Evolutionary conservation across 2,329 filamentous ascomycete species (phyloP), one percentile per base, ranked within the genome.

Genomic region (Tolypocladium guangdongense): DNA sequence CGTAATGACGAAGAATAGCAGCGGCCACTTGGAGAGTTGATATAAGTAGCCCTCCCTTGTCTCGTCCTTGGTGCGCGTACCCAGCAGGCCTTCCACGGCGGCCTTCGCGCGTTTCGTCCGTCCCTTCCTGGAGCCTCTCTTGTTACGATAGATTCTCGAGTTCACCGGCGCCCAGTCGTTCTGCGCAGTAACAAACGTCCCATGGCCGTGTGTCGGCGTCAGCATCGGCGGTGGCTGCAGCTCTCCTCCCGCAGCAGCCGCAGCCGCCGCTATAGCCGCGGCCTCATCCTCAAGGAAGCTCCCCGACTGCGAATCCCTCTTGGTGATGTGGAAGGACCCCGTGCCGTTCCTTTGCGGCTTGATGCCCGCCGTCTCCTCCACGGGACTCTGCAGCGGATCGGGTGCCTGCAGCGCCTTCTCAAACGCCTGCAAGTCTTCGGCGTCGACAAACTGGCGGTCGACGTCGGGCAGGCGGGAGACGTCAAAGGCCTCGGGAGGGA

Each of bases 111-210:
- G 65, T 54, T 63, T 71, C 61, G 64, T 66, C 22, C 52, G 50
- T 1, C 41, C 41, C 56, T 64, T 69, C 55, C 62, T 57, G 72
- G 57, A 71, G 63, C 61, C 67, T 64, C 68, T 65, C 63, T 69
- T 74, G 51, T 57, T 58, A 16, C 62, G 61, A 61, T 73, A 66
- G 24, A 91, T 78, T 54, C 80, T 84, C 65, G 92, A 82, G 60
- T 87, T 85, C 14, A 97, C 82, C 0, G 93, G 93, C 18, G 88
- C 85, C 93, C 93, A 99, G 74, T 99, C 93, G 68, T 95, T 95
- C 65, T 95, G 83, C 41, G 93, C 92, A 4, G 89, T 88, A 62
- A 97, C 89, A 66, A 91, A 90, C 50, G 81, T 71, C 39, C 69
- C 71, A 54, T 70, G 68, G 2, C 41, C 56, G 58, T 59, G 68